Evolutionary conservation across 129 eudicot genomes (phyloP).

Genomic region (Escallonia rubra): DNA sequence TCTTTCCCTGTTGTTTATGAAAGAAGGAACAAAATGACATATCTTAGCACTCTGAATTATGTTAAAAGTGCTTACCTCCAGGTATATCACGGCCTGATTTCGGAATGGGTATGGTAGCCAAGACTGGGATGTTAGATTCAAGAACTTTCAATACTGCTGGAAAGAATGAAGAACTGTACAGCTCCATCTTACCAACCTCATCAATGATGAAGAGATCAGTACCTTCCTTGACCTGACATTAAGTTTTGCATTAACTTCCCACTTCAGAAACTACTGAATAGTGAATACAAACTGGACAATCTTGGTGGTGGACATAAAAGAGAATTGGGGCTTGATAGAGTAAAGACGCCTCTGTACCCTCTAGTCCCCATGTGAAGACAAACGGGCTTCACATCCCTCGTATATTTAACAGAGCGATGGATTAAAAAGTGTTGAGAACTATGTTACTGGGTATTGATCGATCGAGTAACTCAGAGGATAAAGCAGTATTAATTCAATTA

Average conservation of each 20-base stretch:
- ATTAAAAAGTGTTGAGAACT: too few species aligned
- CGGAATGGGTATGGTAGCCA: slow-evolving; percentile 77
- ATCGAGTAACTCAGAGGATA: too few species aligned
- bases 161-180: slow-evolving; percentile 72
- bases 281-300: background rate
- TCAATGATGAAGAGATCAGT: slow-evolving; percentile 80
- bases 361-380: too few species aligned
- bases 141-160: slow-evolving; percentile 74
- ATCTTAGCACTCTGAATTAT: background rate
- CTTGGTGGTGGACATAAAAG: background rate
- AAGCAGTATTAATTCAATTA: too few species aligned
- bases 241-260: slow-evolving; percentile 6
- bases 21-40: background rate
- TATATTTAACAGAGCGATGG: too few species aligned
- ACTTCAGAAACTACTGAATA: background rate
- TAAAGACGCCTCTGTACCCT: too few species aligned
- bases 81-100: slow-evolving; percentile 84
- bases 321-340: background rate
- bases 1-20: too few species aligned
- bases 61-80: slow-evolving; percentile 46
- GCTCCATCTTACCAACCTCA: slow-evolving; percentile 97
- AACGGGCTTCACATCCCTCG: too few species aligned
- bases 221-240: slow-evolving; percentile 66
- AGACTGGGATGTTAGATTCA: slow-evolving; percentile 59
- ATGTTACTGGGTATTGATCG: too few species aligned